A percentile compares a stretch with the other conserved stretches of the same genome.
Evolutionary conservation across 2,329 filamentous ascomycete species (phyloP).

Genomic region (Didymosphaeria variabile): DNA sequence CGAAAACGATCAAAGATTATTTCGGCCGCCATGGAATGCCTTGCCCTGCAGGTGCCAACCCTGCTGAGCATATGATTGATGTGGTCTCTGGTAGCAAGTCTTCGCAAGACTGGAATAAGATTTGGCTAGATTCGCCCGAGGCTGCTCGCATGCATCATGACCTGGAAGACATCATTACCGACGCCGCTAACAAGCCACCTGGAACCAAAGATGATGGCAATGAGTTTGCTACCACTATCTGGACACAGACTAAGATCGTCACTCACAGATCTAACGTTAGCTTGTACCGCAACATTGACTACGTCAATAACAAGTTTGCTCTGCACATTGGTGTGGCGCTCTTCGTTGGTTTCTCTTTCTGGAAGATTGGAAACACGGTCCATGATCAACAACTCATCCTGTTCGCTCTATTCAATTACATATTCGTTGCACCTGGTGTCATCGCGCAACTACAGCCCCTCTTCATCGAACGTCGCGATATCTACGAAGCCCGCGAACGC

Average conservation of each 20-base stretch:
- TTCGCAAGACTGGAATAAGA: constrained; percentile 60
- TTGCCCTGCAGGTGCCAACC: constrained; percentile 63
- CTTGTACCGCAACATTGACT: constrained; percentile 36
- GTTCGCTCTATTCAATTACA: constrained; percentile 61
- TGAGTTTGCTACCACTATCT: constrained; percentile 41
- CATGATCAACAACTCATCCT: constrained; percentile 54
- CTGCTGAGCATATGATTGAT: constrained; percentile 84
- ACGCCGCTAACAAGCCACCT: constrained; percentile 49
- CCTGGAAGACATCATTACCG: constrained; percentile 48
- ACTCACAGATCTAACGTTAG: constrained; percentile 32
- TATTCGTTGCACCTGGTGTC: constrained; percentile 53
- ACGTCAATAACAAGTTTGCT: constrained; percentile 37
- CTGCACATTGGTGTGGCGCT: constrained; percentile 36
- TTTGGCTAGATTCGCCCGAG: constrained; percentile 50
- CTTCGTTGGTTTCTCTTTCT: constrained; percentile 41
- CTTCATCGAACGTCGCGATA: constrained; percentile 54
- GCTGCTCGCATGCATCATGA: constrained; percentile 45
- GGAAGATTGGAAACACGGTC: constrained; percentile 33
- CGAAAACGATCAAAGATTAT: constrained; percentile 69
- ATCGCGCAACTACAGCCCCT: constrained; percentile 53
- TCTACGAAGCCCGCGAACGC: constrained; percentile 68
- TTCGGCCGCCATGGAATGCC: constrained; percentile 64
- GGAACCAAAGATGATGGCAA: constrained; percentile 51
- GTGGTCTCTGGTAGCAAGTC: constrained; percentile 69
- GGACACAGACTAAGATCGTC: constrained; percentile 36